Evolutionary conservation across 257 asterid species (phyloP), one percentile per base, ranked within the genome.

Genomic region (Solanum medicagineum): DNA sequence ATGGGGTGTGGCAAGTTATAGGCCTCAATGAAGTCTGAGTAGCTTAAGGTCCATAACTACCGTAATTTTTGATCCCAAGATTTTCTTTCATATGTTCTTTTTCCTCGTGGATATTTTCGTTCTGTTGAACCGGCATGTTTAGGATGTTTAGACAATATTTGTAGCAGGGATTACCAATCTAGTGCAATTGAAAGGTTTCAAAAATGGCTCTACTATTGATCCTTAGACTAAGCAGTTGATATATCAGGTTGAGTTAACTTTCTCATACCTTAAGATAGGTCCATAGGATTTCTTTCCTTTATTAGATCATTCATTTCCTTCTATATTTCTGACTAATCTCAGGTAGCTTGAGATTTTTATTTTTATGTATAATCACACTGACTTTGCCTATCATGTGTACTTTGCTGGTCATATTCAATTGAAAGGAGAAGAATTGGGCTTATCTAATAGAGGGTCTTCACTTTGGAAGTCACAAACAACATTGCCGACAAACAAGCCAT

Each of bases 111-210:
- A 32, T 32, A 32, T 32, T 32, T 32, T 32, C 4, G 0, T 32
- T 32, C 36, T 32, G 0, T 32, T 32, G 36, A 32, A 32, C 36
- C 36, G 36, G 4, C 4, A 32, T 32, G 36, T 32, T 32, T 32
- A 32, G 4, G 36, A 32, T 32, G 36, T 32, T 32, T 32, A 32
- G 36, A 32, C 36, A 32, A 32, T 32, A 32, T 32, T 3, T 32
- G 95, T 95, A 36, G 95, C 95, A 40, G 97, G 98, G 56, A 80
- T 94, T 57, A 93, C 94, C 2, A 94, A 96, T 80, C 98, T 95
- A 10, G 97, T 95, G 84, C 89, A 87, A 85, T 70, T 94, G 84
- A 92, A 91, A 86, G 91, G 87, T 65, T 87, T 79, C 47, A 87
- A 83, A 56, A 92, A 86, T 81, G 92, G 94, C 85, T 87, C 94